Percentiles rank a stretch among this genome's conserved stretches.
Conservation (phyloP, 2,329 filamentous ascomycete genomes). For the Colletotrichum cordylinicola region DNA sequence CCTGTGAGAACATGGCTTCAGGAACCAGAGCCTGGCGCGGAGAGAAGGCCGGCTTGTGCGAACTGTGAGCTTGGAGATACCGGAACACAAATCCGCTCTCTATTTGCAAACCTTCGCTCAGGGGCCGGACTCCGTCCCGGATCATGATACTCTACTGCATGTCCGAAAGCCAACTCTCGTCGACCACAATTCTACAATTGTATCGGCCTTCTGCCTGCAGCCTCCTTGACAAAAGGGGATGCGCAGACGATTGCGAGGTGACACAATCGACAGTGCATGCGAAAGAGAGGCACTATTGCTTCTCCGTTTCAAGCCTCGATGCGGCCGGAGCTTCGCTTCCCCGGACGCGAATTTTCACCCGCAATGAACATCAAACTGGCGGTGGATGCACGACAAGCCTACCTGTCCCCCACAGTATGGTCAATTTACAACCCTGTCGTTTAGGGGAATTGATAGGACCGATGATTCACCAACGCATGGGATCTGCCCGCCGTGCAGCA, state of each 20-base stretch:
- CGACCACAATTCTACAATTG: not conserved
- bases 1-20: not conserved
- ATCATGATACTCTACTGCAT: not conserved
- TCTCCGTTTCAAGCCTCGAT: not conserved
- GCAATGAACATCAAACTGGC: constrained; percentile 30
- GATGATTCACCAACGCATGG: constrained; percentile 14
- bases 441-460: constrained; percentile 24
- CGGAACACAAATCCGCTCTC: not conserved
- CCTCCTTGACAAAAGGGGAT: not conserved
- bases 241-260: not conserved
- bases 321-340: not conserved
- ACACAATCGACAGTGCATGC: not conserved
- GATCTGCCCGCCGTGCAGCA: not conserved
- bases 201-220: not conserved
- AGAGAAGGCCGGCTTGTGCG: not conserved
- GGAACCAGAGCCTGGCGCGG: not conserved
- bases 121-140: not conserved
- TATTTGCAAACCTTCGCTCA: not conserved
- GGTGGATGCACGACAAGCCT: constrained; percentile 23
- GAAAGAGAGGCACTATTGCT: not conserved
- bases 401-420: constrained; percentile 21
- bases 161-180: not conserved
- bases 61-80: not conserved
- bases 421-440: constrained; percentile 16
- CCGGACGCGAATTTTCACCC: not conserved